Conservation (phyloP, 1,139 yeast species). For the Debaryomycetaceae sp. region DNA sequence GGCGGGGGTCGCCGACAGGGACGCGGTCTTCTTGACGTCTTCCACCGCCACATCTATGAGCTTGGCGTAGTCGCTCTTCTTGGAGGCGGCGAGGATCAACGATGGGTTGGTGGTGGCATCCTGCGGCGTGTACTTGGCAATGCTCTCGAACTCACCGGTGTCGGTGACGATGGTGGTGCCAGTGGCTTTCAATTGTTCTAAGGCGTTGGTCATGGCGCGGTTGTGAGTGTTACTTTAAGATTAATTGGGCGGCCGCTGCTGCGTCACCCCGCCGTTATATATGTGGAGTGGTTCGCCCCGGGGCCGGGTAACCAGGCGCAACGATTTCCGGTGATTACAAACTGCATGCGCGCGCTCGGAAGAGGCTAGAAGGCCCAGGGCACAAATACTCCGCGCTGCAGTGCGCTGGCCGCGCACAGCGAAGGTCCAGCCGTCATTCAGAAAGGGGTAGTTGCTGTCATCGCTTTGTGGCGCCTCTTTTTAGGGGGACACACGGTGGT, state of each 20-base stretch:
- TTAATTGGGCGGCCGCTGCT: neutral
- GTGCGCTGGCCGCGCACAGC: no score
- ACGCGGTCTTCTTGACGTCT: conserved; percentile 69
- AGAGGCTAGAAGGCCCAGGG: no score
- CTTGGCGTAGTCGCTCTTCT: conserved; percentile 83
- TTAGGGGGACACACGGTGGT: no score
- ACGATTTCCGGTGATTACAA: no score
- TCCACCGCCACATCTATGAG: conserved; percentile 88
- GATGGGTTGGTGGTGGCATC: conserved; percentile 99
- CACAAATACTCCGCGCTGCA: no score
- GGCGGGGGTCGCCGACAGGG: conserved; percentile 46
- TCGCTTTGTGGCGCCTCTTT: no score
- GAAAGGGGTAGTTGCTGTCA: no score
- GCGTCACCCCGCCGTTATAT: no score
- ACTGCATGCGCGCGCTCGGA: no score
- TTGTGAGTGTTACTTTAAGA: neutral
- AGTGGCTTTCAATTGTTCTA: conserved; percentile 89
- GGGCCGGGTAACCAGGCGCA: conserved; percentile 6
- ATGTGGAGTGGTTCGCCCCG: conserved; percentile 5
- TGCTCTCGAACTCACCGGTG: conserved; percentile 97
- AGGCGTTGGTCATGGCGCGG: conserved; percentile 44
- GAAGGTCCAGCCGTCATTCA: no score
- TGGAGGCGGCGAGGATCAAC: conserved; percentile 91
- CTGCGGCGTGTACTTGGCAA: conserved; percentile 97
- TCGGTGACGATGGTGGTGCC: conserved; percentile 97